These are phyloP conservation scores for Tympanopsis confertula DNA, from an alignment of 2,329 filamentous ascomycete species.

Conservation along the genomic window DNA sequence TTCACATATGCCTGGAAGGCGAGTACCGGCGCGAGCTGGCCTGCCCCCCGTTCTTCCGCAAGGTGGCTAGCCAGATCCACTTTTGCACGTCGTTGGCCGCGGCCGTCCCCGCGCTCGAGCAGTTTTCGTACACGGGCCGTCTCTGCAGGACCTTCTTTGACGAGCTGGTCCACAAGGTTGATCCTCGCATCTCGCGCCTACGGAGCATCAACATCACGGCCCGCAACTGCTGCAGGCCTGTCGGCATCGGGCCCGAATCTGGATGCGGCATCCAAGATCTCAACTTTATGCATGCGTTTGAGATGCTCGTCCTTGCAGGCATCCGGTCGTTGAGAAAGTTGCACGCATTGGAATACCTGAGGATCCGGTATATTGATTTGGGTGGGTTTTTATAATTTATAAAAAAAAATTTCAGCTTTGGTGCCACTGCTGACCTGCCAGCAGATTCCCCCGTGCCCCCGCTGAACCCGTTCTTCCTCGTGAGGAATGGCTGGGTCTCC, in stretches of 20 bases:
- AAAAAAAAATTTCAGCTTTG: neutral
- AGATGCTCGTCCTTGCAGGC: conserved; percentile 52
- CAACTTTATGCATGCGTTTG: conserved; percentile 61
- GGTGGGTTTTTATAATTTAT: conserved; percentile 25
- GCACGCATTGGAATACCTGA: conserved; percentile 47
- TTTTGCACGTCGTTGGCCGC: conserved; percentile 54
- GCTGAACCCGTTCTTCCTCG: conserved; percentile 62
- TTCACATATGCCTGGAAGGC: conserved; percentile 60
- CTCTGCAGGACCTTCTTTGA: conserved; percentile 62
- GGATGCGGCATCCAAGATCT: conserved; percentile 62
- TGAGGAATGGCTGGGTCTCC: conserved; percentile 47
- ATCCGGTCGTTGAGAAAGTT: conserved; percentile 48
- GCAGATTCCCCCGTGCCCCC: conserved; percentile 58
- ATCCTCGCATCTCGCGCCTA: conserved; percentile 36
- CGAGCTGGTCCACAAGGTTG: conserved; percentile 34
- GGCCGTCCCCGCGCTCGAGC: conserved; percentile 49
- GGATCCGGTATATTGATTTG: conserved; percentile 66
- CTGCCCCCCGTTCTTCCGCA: conserved; percentile 48
- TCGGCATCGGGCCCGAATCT: conserved; percentile 43
- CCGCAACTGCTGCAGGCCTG: conserved; percentile 59
- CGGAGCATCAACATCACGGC: conserved; percentile 61
- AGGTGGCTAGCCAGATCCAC: conserved; percentile 46
- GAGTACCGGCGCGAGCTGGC: conserved; percentile 57
- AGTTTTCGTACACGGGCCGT: conserved; percentile 61
- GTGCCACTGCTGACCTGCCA: conserved; percentile 5